Percentiles rank a stretch among this genome's conserved stretches.
Evolutionary conservation across 2,329 filamentous ascomycete species (phyloP).

Genomic region (Trichoderma arundinaceum): DNA sequence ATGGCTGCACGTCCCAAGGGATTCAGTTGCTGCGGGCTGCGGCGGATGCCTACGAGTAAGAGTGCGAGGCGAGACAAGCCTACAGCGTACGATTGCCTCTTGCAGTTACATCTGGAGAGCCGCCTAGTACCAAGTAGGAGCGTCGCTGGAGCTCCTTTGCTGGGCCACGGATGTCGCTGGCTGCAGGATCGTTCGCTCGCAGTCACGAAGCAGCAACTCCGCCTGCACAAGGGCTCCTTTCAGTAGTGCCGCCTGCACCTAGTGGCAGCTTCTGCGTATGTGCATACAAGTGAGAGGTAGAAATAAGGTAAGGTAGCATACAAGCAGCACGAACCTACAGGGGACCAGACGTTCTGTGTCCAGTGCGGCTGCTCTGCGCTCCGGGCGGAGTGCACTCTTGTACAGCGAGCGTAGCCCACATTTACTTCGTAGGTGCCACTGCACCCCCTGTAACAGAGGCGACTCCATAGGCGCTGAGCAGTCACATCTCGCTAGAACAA

Average conservation of each 20-base stretch:
- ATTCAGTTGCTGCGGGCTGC: neutral
- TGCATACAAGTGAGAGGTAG: too few species aligned
- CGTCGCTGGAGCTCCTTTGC: neutral
- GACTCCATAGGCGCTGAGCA: neutral
- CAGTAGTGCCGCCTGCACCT: neutral
- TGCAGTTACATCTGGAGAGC: neutral
- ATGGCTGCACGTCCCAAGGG: neutral
- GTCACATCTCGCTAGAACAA: constrained; percentile 10
- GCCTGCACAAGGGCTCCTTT: neutral
- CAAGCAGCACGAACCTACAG: too few species aligned
- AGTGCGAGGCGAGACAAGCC: neutral
- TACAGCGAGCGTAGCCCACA: constrained; percentile 3
- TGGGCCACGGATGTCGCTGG: neutral
- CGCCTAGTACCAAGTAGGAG: neutral
- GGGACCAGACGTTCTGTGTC: too few species aligned
- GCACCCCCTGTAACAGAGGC: neutral
- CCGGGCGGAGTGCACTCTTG: too few species aligned
- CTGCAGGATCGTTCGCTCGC: neutral
- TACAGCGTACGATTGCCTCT: neutral
- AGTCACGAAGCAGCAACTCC: neutral
- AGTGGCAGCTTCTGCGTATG: too few species aligned
- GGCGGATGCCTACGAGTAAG: neutral
- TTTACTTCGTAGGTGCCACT: neutral
- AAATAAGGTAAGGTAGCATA: too few species aligned
- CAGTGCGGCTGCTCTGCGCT: too few species aligned